Evolutionary conservation across 1,284 basidiomycete genomes (phyloP).

Genomic region (Mycena citricolor): DNA sequence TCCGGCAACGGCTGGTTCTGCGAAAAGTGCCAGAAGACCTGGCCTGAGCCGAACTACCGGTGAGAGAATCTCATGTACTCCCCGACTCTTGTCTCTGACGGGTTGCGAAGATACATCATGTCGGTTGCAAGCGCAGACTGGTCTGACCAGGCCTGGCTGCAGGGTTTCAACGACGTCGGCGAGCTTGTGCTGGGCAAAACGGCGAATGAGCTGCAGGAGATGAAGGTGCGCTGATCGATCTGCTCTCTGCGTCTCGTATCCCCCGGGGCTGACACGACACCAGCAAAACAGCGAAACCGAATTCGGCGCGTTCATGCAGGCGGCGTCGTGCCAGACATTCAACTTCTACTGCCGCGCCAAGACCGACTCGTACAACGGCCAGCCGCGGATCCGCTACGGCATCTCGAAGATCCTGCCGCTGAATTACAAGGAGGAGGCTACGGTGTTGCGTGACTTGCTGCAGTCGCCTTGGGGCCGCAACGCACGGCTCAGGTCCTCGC

Average conservation of each 20-base stretch:
- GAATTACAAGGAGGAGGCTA: slow-evolving; percentile 73
- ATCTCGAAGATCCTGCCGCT: slow-evolving; percentile 68
- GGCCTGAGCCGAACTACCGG: slow-evolving; percentile 80
- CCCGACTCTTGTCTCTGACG: background rate
- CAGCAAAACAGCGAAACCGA: slow-evolving; percentile 67
- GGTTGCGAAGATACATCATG: slow-evolving; percentile 76
- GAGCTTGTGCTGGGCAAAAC: slow-evolving; percentile 73
- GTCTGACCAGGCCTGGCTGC: slow-evolving; percentile 89
- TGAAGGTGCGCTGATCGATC: slow-evolving; percentile 55
- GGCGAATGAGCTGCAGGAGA: slow-evolving; percentile 77
- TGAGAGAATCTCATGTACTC: slow-evolving; percentile 35
- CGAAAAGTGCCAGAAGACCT: slow-evolving; percentile 88
- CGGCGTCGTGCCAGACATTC: slow-evolving; percentile 70
- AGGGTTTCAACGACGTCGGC: slow-evolving; percentile 95
- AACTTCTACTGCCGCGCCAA: slow-evolving; percentile 89
- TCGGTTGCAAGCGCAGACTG: slow-evolving; percentile 88
- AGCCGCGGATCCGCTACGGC: slow-evolving; percentile 78
- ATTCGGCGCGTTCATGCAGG: slow-evolving; percentile 64
- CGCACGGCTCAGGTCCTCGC: too few species aligned
- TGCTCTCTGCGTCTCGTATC: background rate
- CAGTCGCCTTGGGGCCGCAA: slow-evolving; percentile 20
- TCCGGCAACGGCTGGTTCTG: slow-evolving; percentile 77
- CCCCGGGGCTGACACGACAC: background rate
- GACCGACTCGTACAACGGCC: slow-evolving; percentile 83
- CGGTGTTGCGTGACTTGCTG: slow-evolving; percentile 57